Evolutionary conservation across 1,284 basidiomycete species (phyloP).

Genomic region (Irpex rosettiformis): DNA sequence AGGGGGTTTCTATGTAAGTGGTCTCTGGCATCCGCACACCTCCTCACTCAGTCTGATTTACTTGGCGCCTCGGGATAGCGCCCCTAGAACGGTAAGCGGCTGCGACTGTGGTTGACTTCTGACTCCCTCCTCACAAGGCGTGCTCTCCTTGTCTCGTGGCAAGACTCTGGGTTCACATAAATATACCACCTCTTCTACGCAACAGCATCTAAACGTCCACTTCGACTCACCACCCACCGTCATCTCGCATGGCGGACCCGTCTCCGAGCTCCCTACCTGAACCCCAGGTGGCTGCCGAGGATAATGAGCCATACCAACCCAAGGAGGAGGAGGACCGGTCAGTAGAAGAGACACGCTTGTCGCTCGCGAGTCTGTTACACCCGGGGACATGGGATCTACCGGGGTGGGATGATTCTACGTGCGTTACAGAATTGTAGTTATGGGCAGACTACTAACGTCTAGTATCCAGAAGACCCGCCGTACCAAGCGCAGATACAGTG

Average conservation of each 20-base stretch:
- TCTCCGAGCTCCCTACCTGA: not conserved
- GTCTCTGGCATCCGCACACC: not conserved
- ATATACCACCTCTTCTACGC: not conserved
- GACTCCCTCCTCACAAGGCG: conserved; percentile 2
- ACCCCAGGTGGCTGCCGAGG: not conserved
- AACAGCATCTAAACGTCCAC: not conserved
- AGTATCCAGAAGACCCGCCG: not conserved
- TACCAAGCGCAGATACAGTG: conserved; percentile 11
- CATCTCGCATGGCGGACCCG: not conserved
- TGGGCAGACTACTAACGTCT: not conserved
- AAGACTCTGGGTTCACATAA: not conserved
- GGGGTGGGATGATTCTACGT: conserved; percentile 24
- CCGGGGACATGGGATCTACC: conserved; percentile 27
- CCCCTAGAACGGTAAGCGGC: not conserved
- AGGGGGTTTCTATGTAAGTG: no score
- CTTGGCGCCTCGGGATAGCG: not conserved
- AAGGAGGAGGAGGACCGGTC: not conserved
- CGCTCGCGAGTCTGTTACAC: conserved; percentile 23
- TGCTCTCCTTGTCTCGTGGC: not conserved
- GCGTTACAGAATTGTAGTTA: conserved; percentile 11
- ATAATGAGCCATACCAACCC: not conserved
- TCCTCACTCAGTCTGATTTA: not conserved
- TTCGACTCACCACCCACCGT: not conserved
- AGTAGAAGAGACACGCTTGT: conserved; percentile 13
- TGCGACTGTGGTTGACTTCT: conserved; percentile 1